Evolutionary conservation across 2,329 filamentous ascomycete genomes (phyloP).

Genomic region (Trichoderma koningiopsis): DNA sequence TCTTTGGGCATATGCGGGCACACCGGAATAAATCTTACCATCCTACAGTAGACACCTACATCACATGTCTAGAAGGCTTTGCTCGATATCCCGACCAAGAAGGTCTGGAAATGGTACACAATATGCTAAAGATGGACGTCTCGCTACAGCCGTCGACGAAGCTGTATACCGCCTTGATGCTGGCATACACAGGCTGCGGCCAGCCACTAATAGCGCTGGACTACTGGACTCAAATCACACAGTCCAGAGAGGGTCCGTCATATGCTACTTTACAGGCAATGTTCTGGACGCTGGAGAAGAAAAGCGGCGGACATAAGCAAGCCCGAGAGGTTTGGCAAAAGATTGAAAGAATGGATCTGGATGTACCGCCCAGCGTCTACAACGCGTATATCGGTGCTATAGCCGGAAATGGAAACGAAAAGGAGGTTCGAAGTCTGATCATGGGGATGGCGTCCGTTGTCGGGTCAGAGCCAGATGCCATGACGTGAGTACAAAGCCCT

Average conservation of each 20-base stretch:
- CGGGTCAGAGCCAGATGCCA: slow-evolving; percentile 66
- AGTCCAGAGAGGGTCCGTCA: slow-evolving; percentile 80
- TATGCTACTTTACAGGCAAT: slow-evolving; percentile 79
- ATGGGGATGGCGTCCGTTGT: slow-evolving; percentile 66
- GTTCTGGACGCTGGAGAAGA: slow-evolving; percentile 74
- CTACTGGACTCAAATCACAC: slow-evolving; percentile 84
- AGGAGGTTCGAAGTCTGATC: slow-evolving; percentile 67
- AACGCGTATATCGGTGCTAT: slow-evolving; percentile 76
- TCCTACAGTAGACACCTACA: slow-evolving; percentile 75
- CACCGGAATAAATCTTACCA: slow-evolving; percentile 64
- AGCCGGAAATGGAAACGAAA: slow-evolving; percentile 70
- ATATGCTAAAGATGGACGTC: slow-evolving; percentile 93
- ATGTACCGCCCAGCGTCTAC: slow-evolving; percentile 73
- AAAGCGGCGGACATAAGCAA: slow-evolving; percentile 58
- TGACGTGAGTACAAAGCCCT: slow-evolving; percentile 65
- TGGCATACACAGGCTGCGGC: slow-evolving; percentile 75
- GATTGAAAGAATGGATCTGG: slow-evolving; percentile 74
- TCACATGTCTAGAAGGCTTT: slow-evolving; percentile 75
- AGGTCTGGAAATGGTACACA: slow-evolving; percentile 76
- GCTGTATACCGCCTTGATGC: slow-evolving; percentile 82
- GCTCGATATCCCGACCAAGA: slow-evolving; percentile 57
- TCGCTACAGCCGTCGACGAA: slow-evolving; percentile 73
- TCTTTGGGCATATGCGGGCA: slow-evolving; percentile 94
- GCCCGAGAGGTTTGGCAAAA: slow-evolving; percentile 71
- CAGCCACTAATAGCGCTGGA: slow-evolving; percentile 68